phyloP scores from a whole-genome alignment of 1,284 basidiomycete genomes.

The Termitomyces sp. region DNA sequence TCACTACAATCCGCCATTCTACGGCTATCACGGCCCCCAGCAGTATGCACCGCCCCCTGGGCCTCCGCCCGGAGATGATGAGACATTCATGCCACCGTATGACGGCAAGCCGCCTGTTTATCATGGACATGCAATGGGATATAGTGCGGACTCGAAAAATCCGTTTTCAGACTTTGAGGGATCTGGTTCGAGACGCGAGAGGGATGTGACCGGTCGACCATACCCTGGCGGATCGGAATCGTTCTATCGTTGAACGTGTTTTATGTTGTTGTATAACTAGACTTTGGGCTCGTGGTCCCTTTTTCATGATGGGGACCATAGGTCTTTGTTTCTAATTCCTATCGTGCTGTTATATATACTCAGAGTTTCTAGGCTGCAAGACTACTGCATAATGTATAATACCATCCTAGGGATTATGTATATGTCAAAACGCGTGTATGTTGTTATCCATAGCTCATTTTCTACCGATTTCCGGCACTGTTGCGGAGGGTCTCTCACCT shows the following conservation, averaged over 20 bases:
- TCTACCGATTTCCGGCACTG: neutral
- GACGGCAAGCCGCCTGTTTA: conserved; percentile 39
- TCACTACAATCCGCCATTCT: conserved; percentile 34
- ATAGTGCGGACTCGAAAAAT: conserved; percentile 28
- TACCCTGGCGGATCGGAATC: conserved; percentile 20
- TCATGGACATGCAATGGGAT: conserved; percentile 24
- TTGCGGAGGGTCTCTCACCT: too few species aligned
- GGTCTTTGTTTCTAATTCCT: neutral
- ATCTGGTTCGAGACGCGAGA: conserved; percentile 13
- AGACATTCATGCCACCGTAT: conserved; percentile 29
- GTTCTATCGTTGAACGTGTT: conserved; percentile 11
- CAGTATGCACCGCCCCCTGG: conserved; percentile 39
- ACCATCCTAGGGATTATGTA: neutral
- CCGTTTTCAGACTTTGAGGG: conserved; percentile 42
- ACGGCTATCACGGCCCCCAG: conserved; percentile 9
- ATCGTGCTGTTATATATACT: neutral
- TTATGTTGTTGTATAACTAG: neutral
- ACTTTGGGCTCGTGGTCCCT: neutral
- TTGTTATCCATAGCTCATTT: neutral
- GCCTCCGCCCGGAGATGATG: conserved; percentile 32
- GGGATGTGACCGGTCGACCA: conserved; percentile 24
- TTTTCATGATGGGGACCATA: neutral
- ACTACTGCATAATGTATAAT: neutral
- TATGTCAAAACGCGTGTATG: neutral
- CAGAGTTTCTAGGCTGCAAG: neutral